Base-by-base conservation (phyloP, 495 filamentous ascomycete species). In the Penicillium bialowiezense region DNA sequence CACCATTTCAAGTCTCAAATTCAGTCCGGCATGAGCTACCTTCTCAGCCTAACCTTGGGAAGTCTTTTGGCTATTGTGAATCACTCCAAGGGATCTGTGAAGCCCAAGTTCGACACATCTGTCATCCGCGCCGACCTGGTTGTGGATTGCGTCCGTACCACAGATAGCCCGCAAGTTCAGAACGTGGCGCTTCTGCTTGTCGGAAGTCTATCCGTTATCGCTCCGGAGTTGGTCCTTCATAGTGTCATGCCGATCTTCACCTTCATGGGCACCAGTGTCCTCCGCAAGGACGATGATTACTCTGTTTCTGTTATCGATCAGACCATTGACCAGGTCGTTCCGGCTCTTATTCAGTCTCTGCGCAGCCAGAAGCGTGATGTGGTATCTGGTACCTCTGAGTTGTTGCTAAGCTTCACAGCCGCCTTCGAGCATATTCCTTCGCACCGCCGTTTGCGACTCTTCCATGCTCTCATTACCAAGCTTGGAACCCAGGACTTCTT, bases 241-340 rank as follows among this genome's bases (percentile, higher is more conserved):
- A 96, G 89, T 51, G 88, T 98, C 42, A 97, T 98, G 93, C 95
- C 95, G 5, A 91, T 98, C 29, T 98, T 98, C 69, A 97, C 93
- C 0, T 97, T 96, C 67, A 95, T 97, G 89, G 88, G 90, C 31
- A 83, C 85, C 23, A 92, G 87, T 20, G 83, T 95, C 8, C 78
- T 98, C 17, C 82, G 86, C 24, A 90, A 95, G 69, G 86, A 90
- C 52, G 93, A 98, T 59, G 91, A 97, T 33, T 97, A 93, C 68
- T 97, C 93, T 5, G 90, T 90, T 3, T 86, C 95, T 58, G 91
- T 97, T 20, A 90, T 97, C 50, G 87, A 73, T 26, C 70, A 81
- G 65, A 97, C 92, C 1, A 87, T 98, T 51, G 84, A 88, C 41
- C 85, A 89, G 54, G 87, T 98, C 18, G 87, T 98, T 26, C 93